Conservation (phyloP, 441 rosid species). For the Pelargonium australe region DNA sequence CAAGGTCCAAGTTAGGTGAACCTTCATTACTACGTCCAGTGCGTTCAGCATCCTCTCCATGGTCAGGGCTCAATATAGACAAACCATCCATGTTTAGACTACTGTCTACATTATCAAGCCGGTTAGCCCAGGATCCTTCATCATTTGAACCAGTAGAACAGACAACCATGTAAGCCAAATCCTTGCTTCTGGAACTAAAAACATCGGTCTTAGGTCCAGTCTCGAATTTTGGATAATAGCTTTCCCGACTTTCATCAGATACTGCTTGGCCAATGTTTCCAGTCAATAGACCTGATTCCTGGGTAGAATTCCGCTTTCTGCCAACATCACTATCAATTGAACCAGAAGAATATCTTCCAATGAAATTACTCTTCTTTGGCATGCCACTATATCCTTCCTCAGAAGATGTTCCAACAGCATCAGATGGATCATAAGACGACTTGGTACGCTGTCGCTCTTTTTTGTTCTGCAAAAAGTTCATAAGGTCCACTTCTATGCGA, state of each 20-base stretch:
- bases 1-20: slow-evolving; percentile 41
- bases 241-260: slow-evolving; percentile 63
- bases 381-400: slow-evolving; percentile 75
- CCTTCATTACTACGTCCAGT: slow-evolving; percentile 39
- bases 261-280: slow-evolving; percentile 44
- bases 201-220: slow-evolving; percentile 42
- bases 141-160: slow-evolving; percentile 39
- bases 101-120: slow-evolving; percentile 46
- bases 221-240: slow-evolving; percentile 57
- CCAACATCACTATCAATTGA: slow-evolving; percentile 76
- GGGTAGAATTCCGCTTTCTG: slow-evolving; percentile 78
- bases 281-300: slow-evolving; percentile 46
- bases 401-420: slow-evolving; percentile 78
- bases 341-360: slow-evolving; percentile 81
- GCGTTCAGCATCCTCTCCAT: slow-evolving; percentile 30
- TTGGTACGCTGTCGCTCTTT: slow-evolving; percentile 80
- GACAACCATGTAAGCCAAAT: slow-evolving; percentile 32
- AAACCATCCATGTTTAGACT: slow-evolving; percentile 41
- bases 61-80: slow-evolving; percentile 39
- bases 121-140: slow-evolving; percentile 34
- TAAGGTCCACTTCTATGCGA: slow-evolving; percentile 93
- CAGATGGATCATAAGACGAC: slow-evolving; percentile 78
- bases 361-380: slow-evolving; percentile 62
- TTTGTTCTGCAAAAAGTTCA: slow-evolving; percentile 89
- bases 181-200: slow-evolving; percentile 43